phyloP scores from a whole-genome alignment of 148 eudicot genomes.

The Arbutus unedo region DNA sequence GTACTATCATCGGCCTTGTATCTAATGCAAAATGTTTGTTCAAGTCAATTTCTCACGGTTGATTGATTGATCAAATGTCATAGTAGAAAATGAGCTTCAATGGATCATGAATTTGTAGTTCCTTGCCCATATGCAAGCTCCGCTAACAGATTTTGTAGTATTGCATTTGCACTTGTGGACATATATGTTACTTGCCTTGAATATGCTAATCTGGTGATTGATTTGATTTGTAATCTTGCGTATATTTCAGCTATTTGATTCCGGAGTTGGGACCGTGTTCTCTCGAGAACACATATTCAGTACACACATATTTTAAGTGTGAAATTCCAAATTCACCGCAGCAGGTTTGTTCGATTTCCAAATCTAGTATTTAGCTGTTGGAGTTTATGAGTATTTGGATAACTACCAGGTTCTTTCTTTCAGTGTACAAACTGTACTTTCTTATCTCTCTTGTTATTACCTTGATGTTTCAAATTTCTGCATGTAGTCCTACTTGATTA shows the following conservation, averaged over 20 bases:
- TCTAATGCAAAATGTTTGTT: background rate
- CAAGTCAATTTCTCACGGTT: background rate
- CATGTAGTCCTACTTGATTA: background rate
- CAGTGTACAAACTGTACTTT: background rate
- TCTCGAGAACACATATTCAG: constrained; percentile 85
- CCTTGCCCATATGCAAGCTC: background rate
- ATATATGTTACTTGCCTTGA: background rate
- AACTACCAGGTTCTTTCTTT: background rate
- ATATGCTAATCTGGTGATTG: background rate
- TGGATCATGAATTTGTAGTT: constrained; percentile 4
- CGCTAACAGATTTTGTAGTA: background rate
- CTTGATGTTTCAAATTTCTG: background rate
- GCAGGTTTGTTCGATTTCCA: constrained; percentile 57
- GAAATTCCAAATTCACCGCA: constrained; percentile 90
- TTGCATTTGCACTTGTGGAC: background rate
- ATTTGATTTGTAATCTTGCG: background rate
- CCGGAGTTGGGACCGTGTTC: constrained; percentile 84
- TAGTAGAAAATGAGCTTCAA: background rate
- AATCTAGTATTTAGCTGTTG: background rate
- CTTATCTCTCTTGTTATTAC: background rate
- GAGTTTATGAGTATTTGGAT: background rate
- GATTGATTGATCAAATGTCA: background rate
- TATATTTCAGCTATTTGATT: constrained; percentile 65
- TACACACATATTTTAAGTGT: constrained; percentile 92
- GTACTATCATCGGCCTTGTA: background rate